phyloP scores from a whole-genome alignment of 768 basidiomycete genomes.

The Leccinum disarticulatum region DNA sequence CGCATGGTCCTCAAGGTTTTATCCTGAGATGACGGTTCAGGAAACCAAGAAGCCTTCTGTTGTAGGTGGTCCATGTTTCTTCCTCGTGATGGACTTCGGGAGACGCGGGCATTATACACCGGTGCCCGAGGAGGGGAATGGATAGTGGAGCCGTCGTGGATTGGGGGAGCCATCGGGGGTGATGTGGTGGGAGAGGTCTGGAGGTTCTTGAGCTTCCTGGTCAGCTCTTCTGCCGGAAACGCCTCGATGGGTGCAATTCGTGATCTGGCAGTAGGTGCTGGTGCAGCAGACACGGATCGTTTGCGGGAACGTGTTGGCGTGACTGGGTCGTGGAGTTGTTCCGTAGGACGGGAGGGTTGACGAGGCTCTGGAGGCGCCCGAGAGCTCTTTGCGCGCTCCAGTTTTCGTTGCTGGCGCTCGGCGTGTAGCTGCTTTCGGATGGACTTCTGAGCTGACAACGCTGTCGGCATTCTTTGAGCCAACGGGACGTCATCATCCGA shows the following conservation, averaged over 20 bases:
- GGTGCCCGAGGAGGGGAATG: conserved; percentile 12
- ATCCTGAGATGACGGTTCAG: conserved; percentile 22
- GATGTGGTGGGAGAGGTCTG: conserved; percentile 33
- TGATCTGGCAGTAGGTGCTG: conserved; percentile 14
- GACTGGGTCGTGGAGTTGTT: conserved; percentile 30
- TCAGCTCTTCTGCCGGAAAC: conserved; percentile 60
- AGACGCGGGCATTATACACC: conserved; percentile 11
- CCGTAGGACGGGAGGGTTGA: conserved; percentile 16
- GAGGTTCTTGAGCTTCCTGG: conserved; percentile 54
- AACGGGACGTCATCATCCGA: conserved; percentile 83
- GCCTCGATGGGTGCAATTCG: conserved; percentile 37
- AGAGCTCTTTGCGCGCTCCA: conserved; percentile 41
- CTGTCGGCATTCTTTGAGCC: conserved; percentile 79
- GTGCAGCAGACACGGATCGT: conserved; percentile 31
- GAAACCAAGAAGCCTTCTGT: conserved; percentile 22
- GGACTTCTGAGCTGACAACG: conserved; percentile 77
- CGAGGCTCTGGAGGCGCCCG: conserved; percentile 21
- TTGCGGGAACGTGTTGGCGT: conserved; percentile 39
- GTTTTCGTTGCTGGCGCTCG: conserved; percentile 59
- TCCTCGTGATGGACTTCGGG: conserved; percentile 25
- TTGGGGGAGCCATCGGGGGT: conserved; percentile 10
- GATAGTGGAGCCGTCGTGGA: conserved; percentile 11
- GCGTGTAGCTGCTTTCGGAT: conserved; percentile 71
- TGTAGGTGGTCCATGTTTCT: conserved; percentile 19
- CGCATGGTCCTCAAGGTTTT: conserved; percentile 47